A percentile compares a stretch with the other conserved stretches of the same genome.
Evolutionary conservation across 176 grass and related monocot genomes (phyloP).

Genomic region (Chloris gayana): DNA sequence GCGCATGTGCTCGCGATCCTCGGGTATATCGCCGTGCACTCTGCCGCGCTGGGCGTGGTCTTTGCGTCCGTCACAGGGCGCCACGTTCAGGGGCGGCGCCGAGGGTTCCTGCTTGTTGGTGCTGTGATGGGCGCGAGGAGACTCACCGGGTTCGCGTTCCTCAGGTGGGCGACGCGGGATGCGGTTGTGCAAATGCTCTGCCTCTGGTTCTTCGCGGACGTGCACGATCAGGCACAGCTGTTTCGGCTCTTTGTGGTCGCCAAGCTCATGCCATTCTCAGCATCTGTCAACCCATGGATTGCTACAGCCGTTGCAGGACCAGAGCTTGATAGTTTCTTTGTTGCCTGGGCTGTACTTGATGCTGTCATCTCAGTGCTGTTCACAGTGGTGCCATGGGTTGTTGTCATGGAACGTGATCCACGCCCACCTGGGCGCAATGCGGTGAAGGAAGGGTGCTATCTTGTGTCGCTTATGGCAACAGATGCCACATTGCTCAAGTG

Average conservation of each 20-base stretch:
- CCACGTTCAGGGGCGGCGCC: conserved; percentile 48
- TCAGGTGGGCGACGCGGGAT: conserved; percentile 79
- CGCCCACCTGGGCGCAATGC: conserved; percentile 64
- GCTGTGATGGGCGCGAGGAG: conserved; percentile 45
- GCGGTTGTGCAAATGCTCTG: conserved; percentile 81
- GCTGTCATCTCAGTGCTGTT: conserved; percentile 74
- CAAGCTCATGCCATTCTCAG: conserved; percentile 85
- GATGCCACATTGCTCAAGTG: conserved; percentile 87
- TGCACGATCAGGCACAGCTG: conserved; percentile 74
- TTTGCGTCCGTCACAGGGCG: conserved; percentile 56
- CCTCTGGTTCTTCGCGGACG: conserved; percentile 78
- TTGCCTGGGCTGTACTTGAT: conserved; percentile 81
- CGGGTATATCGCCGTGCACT: conserved; percentile 69
- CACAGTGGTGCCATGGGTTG: conserved; percentile 90
- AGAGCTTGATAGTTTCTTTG: conserved; percentile 65
- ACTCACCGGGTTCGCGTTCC: conserved; percentile 68
- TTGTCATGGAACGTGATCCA: conserved; percentile 77
- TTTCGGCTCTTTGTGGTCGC: conserved; percentile 83
- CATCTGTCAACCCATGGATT: conserved; percentile 63
- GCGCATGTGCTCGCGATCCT: conserved; percentile 72
- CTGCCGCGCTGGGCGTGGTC: conserved; percentile 61
- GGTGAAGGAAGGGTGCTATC: conserved; percentile 87
- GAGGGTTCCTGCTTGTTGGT: conserved; percentile 53
- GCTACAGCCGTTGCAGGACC: conserved; percentile 46
- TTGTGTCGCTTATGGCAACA: conserved; percentile 71